A percentile compares a stretch with the other conserved stretches of the same genome.
Conservation (phyloP, 768 basidiomycete species). For the Boletus tylopilopsis region DNA sequence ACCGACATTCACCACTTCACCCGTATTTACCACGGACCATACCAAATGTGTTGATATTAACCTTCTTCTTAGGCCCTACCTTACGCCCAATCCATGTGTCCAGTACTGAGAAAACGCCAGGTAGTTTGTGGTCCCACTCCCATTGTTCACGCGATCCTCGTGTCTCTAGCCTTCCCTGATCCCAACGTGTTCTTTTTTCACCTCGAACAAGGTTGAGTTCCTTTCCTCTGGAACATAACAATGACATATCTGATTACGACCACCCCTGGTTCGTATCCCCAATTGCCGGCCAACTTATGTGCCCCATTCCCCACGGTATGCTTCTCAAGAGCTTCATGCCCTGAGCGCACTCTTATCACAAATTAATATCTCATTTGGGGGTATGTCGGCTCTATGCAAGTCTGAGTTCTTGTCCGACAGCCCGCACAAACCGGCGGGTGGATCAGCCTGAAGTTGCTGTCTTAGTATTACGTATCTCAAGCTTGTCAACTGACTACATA, state of each 20-base stretch:
- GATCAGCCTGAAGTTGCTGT: not conserved
- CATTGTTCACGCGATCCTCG: not conserved
- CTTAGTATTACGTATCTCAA: not conserved
- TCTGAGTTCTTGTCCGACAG: slow-evolving; percentile 3
- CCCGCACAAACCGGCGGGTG: slow-evolving; percentile 3
- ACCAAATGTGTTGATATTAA: not conserved
- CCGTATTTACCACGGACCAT: not conserved
- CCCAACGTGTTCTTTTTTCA: not conserved
- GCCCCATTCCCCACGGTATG: slow-evolving; percentile 11
- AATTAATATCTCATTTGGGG: slow-evolving; percentile 11
- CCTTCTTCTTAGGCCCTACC: not conserved
- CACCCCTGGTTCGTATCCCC: not conserved
- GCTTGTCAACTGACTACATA: not conserved
- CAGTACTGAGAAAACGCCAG: slow-evolving; percentile 1
- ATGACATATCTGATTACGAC: slow-evolving; percentile 3
- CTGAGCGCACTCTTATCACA: slow-evolving; percentile 5
- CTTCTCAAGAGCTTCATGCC: slow-evolving; percentile 6
- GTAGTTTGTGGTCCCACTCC: not conserved
- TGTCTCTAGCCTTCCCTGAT: not conserved
- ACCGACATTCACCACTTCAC: not conserved
- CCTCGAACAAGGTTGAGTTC: slow-evolving; percentile 15
- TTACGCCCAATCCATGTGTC: not conserved
- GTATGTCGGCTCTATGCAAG: not conserved
- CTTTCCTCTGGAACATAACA: slow-evolving; percentile 1
- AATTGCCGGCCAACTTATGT: not conserved